Evolutionary conservation across 768 basidiomycete genomes (phyloP).

Genomic region (Guyanaporus albipodus): DNA sequence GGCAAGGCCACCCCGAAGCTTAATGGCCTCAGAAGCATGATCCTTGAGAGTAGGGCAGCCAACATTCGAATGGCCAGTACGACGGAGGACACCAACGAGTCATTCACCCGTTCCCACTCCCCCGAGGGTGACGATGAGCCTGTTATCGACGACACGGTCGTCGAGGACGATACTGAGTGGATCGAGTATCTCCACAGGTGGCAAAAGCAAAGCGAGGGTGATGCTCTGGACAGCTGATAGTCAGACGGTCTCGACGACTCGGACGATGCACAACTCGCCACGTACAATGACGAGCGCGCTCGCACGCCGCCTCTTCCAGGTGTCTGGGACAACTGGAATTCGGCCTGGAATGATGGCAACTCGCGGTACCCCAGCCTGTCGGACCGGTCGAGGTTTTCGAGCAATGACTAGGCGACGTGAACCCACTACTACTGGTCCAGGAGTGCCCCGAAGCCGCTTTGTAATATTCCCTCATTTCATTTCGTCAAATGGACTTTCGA

Average conservation of each 20-base stretch:
- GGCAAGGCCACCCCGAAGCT: not conserved
- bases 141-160: not conserved
- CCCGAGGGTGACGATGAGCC: not conserved
- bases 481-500: too few species aligned
- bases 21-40: not conserved
- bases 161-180: conserved; percentile 1
- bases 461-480: too few species aligned
- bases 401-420: conserved; percentile 1
- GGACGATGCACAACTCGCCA: not conserved
- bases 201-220: not conserved
- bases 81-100: not conserved
- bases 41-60: not conserved
- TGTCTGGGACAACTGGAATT: not conserved
- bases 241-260: not conserved
- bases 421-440: too few species aligned
- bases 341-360: not conserved
- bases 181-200: not conserved
- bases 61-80: not conserved
- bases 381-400: not conserved
- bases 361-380: not conserved
- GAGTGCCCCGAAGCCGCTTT: too few species aligned
- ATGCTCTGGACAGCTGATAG: not conserved
- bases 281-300: not conserved
- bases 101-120: not conserved
- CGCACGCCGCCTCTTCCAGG: not conserved